Evolutionary conservation across 108 stramenopile species (phyloP).

Genomic region (Tribonema minus): DNA sequence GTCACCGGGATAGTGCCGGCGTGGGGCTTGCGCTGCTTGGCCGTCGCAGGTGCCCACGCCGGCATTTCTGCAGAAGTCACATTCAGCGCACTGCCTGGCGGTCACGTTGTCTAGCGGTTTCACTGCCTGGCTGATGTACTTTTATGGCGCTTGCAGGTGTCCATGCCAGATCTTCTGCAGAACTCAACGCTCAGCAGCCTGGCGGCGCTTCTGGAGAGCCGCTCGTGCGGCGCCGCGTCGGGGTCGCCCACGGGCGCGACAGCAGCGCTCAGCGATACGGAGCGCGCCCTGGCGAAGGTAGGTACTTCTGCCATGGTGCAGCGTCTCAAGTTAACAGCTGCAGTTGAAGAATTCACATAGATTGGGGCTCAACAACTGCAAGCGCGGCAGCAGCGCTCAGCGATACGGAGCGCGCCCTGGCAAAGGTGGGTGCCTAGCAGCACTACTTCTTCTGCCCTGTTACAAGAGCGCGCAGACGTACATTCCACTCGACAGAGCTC

Average conservation of each 20-base stretch:
- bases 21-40: slow-evolving; percentile 6
- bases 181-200: slow-evolving; percentile 32
- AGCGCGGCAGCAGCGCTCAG: background rate
- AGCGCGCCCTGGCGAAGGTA: slow-evolving; percentile 1
- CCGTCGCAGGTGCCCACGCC: no score
- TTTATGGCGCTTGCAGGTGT: background rate
- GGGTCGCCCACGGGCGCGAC: background rate
- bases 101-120: no score
- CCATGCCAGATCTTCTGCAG: slow-evolving; percentile 43
- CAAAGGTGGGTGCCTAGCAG: background rate
- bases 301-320: background rate
- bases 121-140: no score
- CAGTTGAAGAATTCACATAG: no score
- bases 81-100: no score
- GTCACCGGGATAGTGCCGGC: slow-evolving; percentile 38
- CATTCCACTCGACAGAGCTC: no score
- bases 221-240: no score
- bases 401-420: background rate
- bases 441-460: no score
- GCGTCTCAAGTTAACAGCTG: background rate
- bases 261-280: background rate
- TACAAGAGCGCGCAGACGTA: no score
- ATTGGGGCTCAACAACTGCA: no score
- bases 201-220: slow-evolving; percentile 29
- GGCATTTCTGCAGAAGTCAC: no score